These are phyloP conservation scores for Mortierella sp. DNA, from an alignment of 371 early-diverging fungal genomes.

Conservation along the genomic window DNA sequence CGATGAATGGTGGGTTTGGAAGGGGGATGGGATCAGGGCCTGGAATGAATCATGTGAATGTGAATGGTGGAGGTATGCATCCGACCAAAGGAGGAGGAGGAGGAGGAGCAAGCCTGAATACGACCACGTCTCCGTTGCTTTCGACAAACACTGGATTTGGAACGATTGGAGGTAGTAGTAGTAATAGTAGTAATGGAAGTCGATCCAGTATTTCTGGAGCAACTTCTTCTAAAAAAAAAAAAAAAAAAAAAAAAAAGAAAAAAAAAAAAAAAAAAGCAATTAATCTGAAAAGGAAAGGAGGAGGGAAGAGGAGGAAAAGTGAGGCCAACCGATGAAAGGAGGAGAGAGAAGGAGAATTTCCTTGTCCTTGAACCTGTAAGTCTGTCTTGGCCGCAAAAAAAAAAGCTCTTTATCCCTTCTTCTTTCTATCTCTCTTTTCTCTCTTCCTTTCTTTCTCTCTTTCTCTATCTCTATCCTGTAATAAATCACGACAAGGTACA, in stretches of 20 bases:
- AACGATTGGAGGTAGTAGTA: slow-evolving; percentile 33
- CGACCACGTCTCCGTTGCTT: no score
- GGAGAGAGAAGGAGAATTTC: no score
- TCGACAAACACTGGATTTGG: slow-evolving; percentile 5
- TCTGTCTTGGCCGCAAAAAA: no score
- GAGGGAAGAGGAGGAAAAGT: no score
- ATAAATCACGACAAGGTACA: background rate
- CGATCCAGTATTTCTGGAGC: background rate
- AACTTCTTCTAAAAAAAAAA: background rate
- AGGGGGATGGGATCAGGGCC: no score
- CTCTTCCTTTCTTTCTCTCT: background rate
- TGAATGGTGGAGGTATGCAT: background rate
- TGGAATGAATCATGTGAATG: background rate
- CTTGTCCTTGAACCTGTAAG: no score
- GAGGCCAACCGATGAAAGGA: no score
- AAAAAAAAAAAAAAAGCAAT: no score
- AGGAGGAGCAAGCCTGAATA: background rate
- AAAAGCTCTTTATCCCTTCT: no score
- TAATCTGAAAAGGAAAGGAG: no score
- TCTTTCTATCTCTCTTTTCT: background rate
- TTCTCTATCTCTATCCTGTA: background rate
- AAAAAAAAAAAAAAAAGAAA: no score
- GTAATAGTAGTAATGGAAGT: slow-evolving; percentile 5
- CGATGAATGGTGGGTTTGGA: no score
- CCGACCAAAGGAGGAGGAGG: background rate